Evolutionary conservation across 2,329 filamentous ascomycete species (phyloP), one percentile per base, ranked within the genome.

Genomic region (Penicillium sp.): DNA sequence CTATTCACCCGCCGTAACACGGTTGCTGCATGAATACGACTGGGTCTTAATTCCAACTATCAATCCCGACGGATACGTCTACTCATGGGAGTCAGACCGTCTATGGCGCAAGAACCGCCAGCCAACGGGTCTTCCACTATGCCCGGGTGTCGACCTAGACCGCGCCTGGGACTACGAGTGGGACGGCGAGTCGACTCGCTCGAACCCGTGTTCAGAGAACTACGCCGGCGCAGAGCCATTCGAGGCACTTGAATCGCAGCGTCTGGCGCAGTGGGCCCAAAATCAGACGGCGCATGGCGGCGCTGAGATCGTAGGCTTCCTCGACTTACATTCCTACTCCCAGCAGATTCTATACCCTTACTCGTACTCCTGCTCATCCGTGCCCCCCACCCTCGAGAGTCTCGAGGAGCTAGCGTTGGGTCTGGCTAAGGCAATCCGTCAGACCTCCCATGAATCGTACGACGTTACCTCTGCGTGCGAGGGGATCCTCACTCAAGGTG

Each of bases 271-370:
- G 41, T 98, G 91, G 91, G 87, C 88, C 1, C 80, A 76, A 60
- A 91, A 88, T 62, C 79, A 95, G 67, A 88, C 84, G 0, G 73
- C 78, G 7, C 75, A 81, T 57, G 80, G 84, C 64, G 83, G 85
- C 49, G 82, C 84, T 45, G 77, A 84, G 15, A 88, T 97, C 58
- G 79, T 90, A n/a, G 88, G 85, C 3, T 84, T 94, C 56, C 66
- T 97, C 39, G 93, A 98, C 66, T 76, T 97, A 24, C 93, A 98
- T 69, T 91, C 88, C 2, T 98, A 97, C 68, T 94, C 88, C 0
- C 90, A 98, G 70, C 87, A 96, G 69, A 84, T 98, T 21, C 77
- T 97, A 8, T 96, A 93, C 65, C 93, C 93, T 0, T 97, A 90
- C 66, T 84, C 87, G 5, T 95, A 88, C 70, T 87, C 87, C 12